Percentiles rank a stretch among this genome's conserved stretches.
phyloP scores from a whole-genome alignment of 1,284 basidiomycete species.

The Cryptococcus sp. region DNA sequence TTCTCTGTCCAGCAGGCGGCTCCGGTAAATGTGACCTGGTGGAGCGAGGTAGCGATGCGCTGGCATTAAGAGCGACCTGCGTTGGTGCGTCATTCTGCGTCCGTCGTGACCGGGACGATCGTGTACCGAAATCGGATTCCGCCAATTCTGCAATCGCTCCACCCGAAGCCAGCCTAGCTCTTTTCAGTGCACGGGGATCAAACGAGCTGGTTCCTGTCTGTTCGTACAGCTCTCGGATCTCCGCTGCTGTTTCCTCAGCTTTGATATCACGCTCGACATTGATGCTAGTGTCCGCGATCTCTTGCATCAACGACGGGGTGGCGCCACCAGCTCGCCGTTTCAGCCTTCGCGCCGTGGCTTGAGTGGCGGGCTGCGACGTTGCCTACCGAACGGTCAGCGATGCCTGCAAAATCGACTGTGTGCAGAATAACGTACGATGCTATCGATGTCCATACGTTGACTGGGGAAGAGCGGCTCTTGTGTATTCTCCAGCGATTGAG shows the following conservation, averaged over 20 bases:
- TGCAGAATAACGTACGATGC: conserved; percentile 4
- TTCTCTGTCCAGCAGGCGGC: conserved; percentile 13
- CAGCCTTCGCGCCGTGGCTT: conserved; percentile 14
- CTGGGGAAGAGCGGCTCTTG: neutral
- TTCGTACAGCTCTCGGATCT: conserved; percentile 43
- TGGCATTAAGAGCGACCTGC: conserved; percentile 6
- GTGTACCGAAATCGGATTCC: neutral
- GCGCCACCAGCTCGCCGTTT: conserved; percentile 30
- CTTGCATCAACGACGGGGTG: conserved; percentile 10
- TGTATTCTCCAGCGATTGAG: neutral
- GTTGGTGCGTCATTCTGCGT: conserved; percentile 14
- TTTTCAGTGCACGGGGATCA: conserved; percentile 9
- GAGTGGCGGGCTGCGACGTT: neutral
- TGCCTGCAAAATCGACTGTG: neutral
- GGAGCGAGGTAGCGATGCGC: neutral
- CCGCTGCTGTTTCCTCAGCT: conserved; percentile 31
- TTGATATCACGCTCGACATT: conserved; percentile 21
- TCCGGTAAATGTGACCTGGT: neutral
- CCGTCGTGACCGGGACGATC: conserved; percentile 1
- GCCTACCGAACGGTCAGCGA: conserved; percentile 1
- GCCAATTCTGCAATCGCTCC: conserved; percentile 9
- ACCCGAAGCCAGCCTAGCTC: conserved; percentile 13
- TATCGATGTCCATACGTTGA: conserved; percentile 13
- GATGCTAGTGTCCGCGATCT: conserved; percentile 22
- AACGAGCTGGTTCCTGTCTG: conserved; percentile 28